Percentiles rank a stretch among this genome's conserved stretches.
Evolutionary conservation across 176 grass and related monocot species (phyloP).

Genomic region (Oryza punctata): DNA sequence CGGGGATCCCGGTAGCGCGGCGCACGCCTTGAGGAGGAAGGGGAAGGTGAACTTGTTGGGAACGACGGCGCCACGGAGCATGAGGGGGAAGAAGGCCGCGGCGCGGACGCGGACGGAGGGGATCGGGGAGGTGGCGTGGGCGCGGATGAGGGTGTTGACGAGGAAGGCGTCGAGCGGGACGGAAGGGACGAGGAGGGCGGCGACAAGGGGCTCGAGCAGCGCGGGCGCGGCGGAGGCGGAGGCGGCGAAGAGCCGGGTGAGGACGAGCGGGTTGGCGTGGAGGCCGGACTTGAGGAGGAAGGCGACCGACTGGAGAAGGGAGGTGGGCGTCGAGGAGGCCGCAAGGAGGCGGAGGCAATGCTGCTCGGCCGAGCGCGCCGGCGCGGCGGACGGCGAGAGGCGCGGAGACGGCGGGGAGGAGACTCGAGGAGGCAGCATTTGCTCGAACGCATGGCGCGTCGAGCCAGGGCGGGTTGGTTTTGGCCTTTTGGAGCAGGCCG

Average conservation of each 20-base stretch:
- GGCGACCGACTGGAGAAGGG: slow-evolving; percentile 42
- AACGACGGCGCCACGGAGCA: slow-evolving; percentile 39
- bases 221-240: slow-evolving; percentile 40
- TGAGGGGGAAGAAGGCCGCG: slow-evolving; percentile 49
- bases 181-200: slow-evolving; percentile 37
- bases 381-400: background rate
- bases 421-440: background rate
- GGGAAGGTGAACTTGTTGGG: slow-evolving; percentile 61
- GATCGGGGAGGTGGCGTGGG: slow-evolving; percentile 43
- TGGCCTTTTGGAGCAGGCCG: background rate
- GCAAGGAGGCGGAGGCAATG: slow-evolving; percentile 58
- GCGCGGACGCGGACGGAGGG: slow-evolving; percentile 35
- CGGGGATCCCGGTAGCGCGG: slow-evolving; percentile 22
- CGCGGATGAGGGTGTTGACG: slow-evolving; percentile 55
- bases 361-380: slow-evolving; percentile 50
- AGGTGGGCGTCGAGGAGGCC: slow-evolving; percentile 7
- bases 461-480: background rate
- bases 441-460: slow-evolving; percentile 18
- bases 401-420: background rate
- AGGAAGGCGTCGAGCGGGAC: slow-evolving; percentile 51
- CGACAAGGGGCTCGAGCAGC: slow-evolving; percentile 61
- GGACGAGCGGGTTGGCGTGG: slow-evolving; percentile 50
- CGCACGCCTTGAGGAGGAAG: slow-evolving; percentile 55
- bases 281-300: slow-evolving; percentile 57
- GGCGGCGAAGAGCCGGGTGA: slow-evolving; percentile 51